Evolutionary conservation across 352 stramenopile species (phyloP), one percentile per base, ranked within the genome.

Genomic region (Phytophthora pseudosyringae): DNA sequence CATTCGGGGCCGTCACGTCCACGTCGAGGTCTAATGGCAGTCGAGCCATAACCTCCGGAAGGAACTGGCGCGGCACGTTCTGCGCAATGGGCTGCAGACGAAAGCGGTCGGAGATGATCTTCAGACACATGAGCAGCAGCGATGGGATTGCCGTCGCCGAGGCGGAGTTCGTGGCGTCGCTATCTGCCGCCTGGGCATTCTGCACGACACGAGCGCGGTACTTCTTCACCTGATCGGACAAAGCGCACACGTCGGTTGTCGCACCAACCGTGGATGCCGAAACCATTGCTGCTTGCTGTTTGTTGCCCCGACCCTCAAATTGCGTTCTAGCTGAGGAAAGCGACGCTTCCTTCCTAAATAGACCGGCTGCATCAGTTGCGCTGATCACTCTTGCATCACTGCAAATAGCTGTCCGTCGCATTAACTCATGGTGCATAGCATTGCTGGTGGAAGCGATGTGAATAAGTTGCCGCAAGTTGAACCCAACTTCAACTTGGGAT

Each of bases 21-120:
- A 92, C 73, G 55, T 97, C 88, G 33, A 97, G 76, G 46, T 97
- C 84, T 15, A 95, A 71, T 15, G 85, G 84, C 13, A 98, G 71
- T 18, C 88, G 72, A 6, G 76, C 76, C 67, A 92, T 95, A 28
- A 97, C 81, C 29, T 95, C 87, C 0, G 85, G 85, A 0, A 97
- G 64, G 67, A 96, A 94, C 63, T 93, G 81, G 25, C 85, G 76
- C 10, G 82, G 87, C 15, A 97, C 86, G 45, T 67, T 91, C 38
- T 83, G 84, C 38, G 78, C 83, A 66, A 83, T 93, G 25, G 75
- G 82, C 29, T 86, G 82, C 10, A 81, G 75, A 48, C 65, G 71
- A 56, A 95, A 96, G 49, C 84, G 67, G 39, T 91, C 78, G 4
- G 88, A 91, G 38, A 96, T 84, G 26, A 89, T 69, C 64, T 92